Evolutionary conservation across 495 filamentous ascomycete species (phyloP).

Genomic region (Lophiotrema nucula): DNA sequence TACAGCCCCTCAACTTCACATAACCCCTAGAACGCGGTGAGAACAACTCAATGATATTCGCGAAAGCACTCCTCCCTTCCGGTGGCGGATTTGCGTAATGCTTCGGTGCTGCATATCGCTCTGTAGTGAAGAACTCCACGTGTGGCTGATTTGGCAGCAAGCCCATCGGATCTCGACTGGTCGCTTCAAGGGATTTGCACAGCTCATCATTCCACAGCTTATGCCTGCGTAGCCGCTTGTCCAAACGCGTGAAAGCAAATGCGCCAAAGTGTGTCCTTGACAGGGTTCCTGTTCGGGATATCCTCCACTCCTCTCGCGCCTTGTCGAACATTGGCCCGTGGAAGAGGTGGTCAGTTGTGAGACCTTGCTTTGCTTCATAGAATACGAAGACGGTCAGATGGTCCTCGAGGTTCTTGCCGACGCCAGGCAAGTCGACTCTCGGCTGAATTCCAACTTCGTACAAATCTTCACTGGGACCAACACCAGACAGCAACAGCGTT

Average conservation of each 20-base stretch:
- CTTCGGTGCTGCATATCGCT: conserved; percentile 6
- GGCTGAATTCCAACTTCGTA: conserved; percentile 7
- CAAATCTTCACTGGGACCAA: conserved; percentile 7
- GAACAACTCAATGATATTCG: conserved; percentile 37
- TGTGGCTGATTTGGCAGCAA: conserved; percentile 1
- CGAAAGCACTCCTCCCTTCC: conserved; percentile 33
- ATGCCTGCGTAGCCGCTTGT: neutral
- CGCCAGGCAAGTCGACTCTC: conserved; percentile 5
- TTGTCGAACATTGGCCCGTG: conserved; percentile 20
- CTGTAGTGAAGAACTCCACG: conserved; percentile 16
- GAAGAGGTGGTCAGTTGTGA: conserved; percentile 39
- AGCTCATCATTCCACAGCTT: conserved; percentile 44
- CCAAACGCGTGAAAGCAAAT: conserved; percentile 50
- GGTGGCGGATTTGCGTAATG: neutral
- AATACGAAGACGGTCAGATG: conserved; percentile 42
- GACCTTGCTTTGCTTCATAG: conserved; percentile 48
- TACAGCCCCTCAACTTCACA: conserved; percentile 52
- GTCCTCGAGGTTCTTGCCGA: conserved; percentile 24
- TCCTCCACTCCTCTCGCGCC: conserved; percentile 43
- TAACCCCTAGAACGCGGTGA: conserved; percentile 48
- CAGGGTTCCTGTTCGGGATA: conserved; percentile 37
- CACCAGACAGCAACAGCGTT: conserved; percentile 10
- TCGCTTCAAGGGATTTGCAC: conserved; percentile 23
- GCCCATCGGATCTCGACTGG: conserved; percentile 6
- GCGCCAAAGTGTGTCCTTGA: conserved; percentile 36